These are phyloP conservation scores for Monascus purpureus DNA, from an alignment of 495 filamentous ascomycete species.

Conservation along the genomic window DNA sequence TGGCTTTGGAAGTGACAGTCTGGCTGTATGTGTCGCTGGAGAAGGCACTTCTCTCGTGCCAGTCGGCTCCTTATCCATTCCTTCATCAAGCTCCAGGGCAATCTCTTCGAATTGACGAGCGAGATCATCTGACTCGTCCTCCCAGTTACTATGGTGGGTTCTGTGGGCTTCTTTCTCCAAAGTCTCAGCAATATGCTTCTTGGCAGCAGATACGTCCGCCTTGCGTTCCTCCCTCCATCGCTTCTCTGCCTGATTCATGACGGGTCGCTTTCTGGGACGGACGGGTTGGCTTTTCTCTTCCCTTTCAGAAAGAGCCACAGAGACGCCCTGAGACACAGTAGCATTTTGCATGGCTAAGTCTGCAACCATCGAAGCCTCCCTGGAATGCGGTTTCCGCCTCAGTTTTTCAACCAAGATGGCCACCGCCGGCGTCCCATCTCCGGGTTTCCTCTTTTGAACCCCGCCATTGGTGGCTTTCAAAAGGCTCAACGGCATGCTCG, in stretches of 20 bases:
- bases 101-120: constrained; percentile 32
- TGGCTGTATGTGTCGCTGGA: not conserved
- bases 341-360: constrained; percentile 12
- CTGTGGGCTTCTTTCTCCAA: constrained; percentile 20
- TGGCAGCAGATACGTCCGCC: constrained; percentile 23
- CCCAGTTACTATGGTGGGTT: constrained; percentile 22
- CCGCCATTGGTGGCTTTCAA: constrained; percentile 15
- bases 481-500: constrained; percentile 13
- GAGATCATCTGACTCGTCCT: constrained; percentile 29
- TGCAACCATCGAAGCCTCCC: constrained; percentile 26
- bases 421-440: constrained; percentile 14
- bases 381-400: constrained; percentile 21
- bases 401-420: constrained; percentile 32
- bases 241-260: constrained; percentile 31
- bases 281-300: constrained; percentile 1
- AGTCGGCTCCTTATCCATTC: constrained; percentile 8
- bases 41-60: not conserved
- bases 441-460: constrained; percentile 25
- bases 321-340: not conserved
- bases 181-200: constrained; percentile 21
- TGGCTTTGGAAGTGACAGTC: constrained; percentile 11
- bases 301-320: not conserved
- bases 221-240: constrained; percentile 28
- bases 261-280: constrained; percentile 25
- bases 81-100: constrained; percentile 27